Percentiles rank a stretch among this genome's conserved stretches.
Conservation (phyloP, 495 filamentous ascomycete genomes). For the Hyaloscypha finlandica region DNA sequence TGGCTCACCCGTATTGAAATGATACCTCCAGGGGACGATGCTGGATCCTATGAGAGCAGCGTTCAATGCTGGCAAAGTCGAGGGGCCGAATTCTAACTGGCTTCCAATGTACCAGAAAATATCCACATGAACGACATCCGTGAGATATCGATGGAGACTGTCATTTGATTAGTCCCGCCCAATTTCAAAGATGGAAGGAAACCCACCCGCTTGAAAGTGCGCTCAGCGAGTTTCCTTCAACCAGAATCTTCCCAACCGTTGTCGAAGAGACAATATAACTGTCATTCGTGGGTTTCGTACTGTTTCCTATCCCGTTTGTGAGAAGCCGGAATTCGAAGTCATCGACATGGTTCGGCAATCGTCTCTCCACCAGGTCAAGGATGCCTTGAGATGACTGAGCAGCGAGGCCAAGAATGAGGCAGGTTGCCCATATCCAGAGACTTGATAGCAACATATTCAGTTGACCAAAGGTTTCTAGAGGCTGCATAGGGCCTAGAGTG, state of each 20-base stretch:
- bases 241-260: conserved; percentile 42
- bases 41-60: conserved; percentile 35
- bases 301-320: conserved; percentile 19
- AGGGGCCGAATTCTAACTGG: conserved; percentile 36
- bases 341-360: conserved; percentile 45
- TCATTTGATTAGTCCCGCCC: not conserved
- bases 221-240: conserved; percentile 48
- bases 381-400: conserved; percentile 44
- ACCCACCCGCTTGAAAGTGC: conserved; percentile 49
- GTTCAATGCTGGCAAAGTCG: conserved; percentile 35
- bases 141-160: conserved; percentile 52
- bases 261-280: conserved; percentile 43
- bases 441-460: conserved; percentile 22
- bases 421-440: conserved; percentile 19
- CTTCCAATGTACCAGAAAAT: conserved; percentile 53
- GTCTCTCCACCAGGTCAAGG: conserved; percentile 46
- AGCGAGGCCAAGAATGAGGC: conserved; percentile 20
- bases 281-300: conserved; percentile 38
- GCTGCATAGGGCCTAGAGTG: not conserved
- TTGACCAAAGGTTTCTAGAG: not conserved
- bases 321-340: conserved; percentile 44
- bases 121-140: conserved; percentile 49
- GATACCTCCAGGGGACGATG: conserved; percentile 55
- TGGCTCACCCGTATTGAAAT: conserved; percentile 48
- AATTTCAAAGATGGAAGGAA: not conserved